Evolutionary conservation across 768 basidiomycete species (phyloP).

Genomic region (Mycena pura): DNA sequence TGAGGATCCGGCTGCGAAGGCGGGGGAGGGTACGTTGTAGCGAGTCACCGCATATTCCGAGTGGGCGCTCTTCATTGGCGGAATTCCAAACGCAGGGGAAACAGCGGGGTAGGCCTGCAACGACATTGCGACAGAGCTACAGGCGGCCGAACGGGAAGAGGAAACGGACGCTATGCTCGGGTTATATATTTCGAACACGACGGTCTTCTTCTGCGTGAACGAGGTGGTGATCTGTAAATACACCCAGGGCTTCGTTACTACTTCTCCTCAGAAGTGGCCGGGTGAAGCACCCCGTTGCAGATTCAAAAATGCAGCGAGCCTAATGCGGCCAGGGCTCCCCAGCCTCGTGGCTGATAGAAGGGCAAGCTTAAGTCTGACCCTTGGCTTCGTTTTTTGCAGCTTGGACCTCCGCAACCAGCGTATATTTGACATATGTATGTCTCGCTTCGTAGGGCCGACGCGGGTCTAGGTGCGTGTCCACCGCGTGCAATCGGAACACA

Average conservation of each 20-base stretch:
- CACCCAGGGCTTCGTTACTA: conserved; percentile 6
- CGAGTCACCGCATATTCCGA: conserved; percentile 7
- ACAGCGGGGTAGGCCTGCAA: not conserved
- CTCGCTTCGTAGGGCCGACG: too few relatives aligned
- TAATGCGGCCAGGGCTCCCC: conserved; percentile 17
- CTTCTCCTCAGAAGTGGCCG: conserved; percentile 20
- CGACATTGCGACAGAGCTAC: conserved; percentile 22
- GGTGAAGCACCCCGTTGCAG: conserved; percentile 2
- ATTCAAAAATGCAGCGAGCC: conserved; percentile 21
- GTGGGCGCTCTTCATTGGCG: not conserved
- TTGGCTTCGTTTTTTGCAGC: too few relatives aligned
- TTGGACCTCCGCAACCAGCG: too few relatives aligned
- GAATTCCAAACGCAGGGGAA: conserved; percentile 1
- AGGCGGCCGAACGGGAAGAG: conserved; percentile 4
- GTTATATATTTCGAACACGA: conserved; percentile 23
- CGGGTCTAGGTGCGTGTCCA: too few relatives aligned
- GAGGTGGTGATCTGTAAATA: conserved; percentile 22
- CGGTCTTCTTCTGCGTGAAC: conserved; percentile 22
- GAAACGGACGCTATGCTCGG: conserved; percentile 5
- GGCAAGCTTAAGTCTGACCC: conserved; percentile 8
- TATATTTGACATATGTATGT: not conserved
- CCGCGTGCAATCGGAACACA: too few relatives aligned
- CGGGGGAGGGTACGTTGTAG: conserved; percentile 2
- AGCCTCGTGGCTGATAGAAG: conserved; percentile 20
- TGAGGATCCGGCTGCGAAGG: conserved; percentile 26